Conservation (phyloP, 257 asterid species). For the Solanum sejunctum region DNA sequence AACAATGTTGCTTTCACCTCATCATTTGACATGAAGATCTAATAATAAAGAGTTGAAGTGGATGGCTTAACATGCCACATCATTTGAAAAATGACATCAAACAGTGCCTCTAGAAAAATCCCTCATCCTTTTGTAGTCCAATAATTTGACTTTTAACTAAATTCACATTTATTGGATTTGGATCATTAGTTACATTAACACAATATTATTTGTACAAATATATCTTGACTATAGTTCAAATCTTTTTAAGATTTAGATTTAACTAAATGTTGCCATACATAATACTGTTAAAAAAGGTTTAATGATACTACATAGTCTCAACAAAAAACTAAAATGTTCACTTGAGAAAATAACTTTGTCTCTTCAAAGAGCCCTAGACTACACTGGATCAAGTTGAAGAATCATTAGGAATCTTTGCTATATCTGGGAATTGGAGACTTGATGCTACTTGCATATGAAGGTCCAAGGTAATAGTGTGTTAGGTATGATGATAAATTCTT, state of each 20-base stretch:
- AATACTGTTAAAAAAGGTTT: neutral
- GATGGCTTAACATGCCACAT: too few relatives aligned
- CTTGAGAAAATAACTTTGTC: neutral
- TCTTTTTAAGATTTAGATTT: neutral
- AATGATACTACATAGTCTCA: neutral
- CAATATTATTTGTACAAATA: neutral
- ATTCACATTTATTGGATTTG: neutral
- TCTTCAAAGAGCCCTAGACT: neutral
- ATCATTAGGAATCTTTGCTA: neutral
- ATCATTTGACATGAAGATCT: too few relatives aligned
- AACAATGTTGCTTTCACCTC: too few relatives aligned
- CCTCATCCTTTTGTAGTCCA: neutral
- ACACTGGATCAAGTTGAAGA: neutral
- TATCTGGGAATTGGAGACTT: neutral
- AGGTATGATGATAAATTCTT: neutral
- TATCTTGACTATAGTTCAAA: neutral
- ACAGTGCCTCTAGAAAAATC: neutral
- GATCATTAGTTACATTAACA: neutral
- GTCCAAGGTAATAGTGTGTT: neutral
- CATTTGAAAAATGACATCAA: neutral
- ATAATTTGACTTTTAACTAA: neutral
- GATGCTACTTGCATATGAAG: neutral
- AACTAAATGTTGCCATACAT: neutral
- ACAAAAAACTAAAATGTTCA: neutral
- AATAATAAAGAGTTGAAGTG: too few relatives aligned